Conservation (phyloP, 2,329 filamentous ascomycete genomes). For the Cercospora zeae-maydis region DNA sequence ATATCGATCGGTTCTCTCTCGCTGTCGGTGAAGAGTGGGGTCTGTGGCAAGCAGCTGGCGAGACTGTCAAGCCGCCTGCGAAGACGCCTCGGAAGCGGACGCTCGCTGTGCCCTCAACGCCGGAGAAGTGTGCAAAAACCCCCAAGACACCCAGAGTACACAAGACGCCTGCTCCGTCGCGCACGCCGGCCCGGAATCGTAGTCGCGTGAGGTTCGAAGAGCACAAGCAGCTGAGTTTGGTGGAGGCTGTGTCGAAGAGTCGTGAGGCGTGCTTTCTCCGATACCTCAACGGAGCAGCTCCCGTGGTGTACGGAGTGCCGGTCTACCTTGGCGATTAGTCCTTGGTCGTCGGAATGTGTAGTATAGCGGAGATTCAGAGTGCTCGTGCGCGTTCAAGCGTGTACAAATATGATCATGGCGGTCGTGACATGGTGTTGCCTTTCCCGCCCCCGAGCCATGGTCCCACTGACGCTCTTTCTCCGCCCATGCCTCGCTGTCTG, state of each 20-base stretch:
- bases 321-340: constrained; percentile 62
- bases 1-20: constrained; percentile 89
- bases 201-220: constrained; percentile 24
- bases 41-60: constrained; percentile 46
- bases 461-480: neutral
- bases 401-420: neutral
- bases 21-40: constrained; percentile 83
- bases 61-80: constrained; percentile 21
- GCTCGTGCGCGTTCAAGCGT: neutral
- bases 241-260: constrained; percentile 75
- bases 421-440: neutral
- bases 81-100: constrained; percentile 33
- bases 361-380: neutral
- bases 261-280: constrained; percentile 77
- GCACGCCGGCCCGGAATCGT: constrained; percentile 30
- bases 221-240: constrained; percentile 51
- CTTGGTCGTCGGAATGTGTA: neutral
- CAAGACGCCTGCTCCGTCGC: constrained; percentile 33
- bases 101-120: constrained; percentile 28
- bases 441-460: neutral
- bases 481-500: neutral
- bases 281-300: constrained; percentile 90
- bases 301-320: constrained; percentile 91
- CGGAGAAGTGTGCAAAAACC: constrained; percentile 32
- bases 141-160: constrained; percentile 36